phyloP scores from a whole-genome alignment of 2,329 filamentous ascomycete genomes.

The Fusarium burgessii region DNA sequence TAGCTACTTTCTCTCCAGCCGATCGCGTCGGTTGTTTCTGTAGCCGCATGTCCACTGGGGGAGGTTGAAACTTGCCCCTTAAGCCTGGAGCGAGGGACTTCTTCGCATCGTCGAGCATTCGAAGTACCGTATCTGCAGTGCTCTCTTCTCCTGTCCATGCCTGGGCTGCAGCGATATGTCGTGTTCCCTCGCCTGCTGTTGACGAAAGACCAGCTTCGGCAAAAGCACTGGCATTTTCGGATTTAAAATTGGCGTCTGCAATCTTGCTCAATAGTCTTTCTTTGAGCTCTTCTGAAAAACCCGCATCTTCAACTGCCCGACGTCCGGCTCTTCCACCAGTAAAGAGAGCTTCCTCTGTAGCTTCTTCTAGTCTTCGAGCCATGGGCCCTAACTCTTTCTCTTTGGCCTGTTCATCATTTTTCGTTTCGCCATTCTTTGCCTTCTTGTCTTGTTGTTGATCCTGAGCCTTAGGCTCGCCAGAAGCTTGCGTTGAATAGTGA shows the following conservation, averaged over 20 bases:
- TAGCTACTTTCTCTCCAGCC: conserved; percentile 62
- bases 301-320: conserved; percentile 70
- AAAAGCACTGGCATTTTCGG: conserved; percentile 62
- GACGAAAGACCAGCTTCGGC: conserved; percentile 61
- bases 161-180: conserved; percentile 73
- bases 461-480: conserved; percentile 6
- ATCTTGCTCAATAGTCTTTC: conserved; percentile 68
- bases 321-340: conserved; percentile 70
- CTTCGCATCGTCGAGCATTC: conserved; percentile 85
- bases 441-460: conserved; percentile 2
- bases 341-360: conserved; percentile 71
- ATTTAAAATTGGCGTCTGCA: conserved; percentile 65
- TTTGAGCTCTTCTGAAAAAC: conserved; percentile 74
- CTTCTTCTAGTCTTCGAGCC: conserved; percentile 69
- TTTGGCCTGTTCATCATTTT: background rate
- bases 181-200: conserved; percentile 75
- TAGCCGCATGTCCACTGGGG: conserved; percentile 66
- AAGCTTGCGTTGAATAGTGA: conserved; percentile 36
- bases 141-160: conserved; percentile 85
- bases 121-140: conserved; percentile 78
- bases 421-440: background rate
- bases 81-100: conserved; percentile 72
- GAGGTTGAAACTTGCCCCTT: conserved; percentile 60
- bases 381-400: conserved; percentile 58
- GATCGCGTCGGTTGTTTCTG: conserved; percentile 54